Base-by-base conservation (phyloP, 768 basidiomycete species). In the Suillus clintonianus region DNA sequence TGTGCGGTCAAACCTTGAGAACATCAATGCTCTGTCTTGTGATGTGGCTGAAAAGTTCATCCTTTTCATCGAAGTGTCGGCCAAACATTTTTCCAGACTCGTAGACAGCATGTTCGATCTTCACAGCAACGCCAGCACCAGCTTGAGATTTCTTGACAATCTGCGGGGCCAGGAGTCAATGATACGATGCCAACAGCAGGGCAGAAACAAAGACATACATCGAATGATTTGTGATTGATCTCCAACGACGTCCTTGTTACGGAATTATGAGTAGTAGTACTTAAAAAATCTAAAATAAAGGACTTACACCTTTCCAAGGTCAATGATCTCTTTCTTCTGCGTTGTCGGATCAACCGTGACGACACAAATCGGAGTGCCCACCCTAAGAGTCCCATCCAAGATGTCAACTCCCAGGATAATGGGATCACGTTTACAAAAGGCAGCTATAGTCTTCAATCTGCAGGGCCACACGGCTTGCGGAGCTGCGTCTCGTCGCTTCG, bases 401-500 rank as follows among this genome's bases (percentile, higher is more conserved):
- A 99, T 96, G 75, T 99, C 97, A 41, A 96, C 94, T 68, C 97
- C 97, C 58, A 99, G 80, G 66, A 99, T 97, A 72, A 99, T 97
- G 4, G 97, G 97, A 77, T 99, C 97, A 53, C 97, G 89, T 78
- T 96, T 95, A 78, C 92, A 92, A 76, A 99, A 99, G 19, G 88
- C 90, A n/a, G 93, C 91, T 66, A 99, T 92, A 66, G 81, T 91
- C 81, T 93, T 95, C 70, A 99, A 84, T 58, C 94, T 85, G 74
- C 95, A 97, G 5, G 97, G 97, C 95, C 95, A 99, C 24, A 98
- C 90, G 27, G 97, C 97, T 72, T 92, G 91, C 11, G 94, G 95
- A 0, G 96, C 94, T 3, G 96, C 94, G 73, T 95, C 96, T 68
- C 81, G 86, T 43, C 93, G 85, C 77, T 95, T 96, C n/a, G 93